Base-by-base conservation (phyloP, 345 rosid genomes). In the Hypericum perforatum region DNA sequence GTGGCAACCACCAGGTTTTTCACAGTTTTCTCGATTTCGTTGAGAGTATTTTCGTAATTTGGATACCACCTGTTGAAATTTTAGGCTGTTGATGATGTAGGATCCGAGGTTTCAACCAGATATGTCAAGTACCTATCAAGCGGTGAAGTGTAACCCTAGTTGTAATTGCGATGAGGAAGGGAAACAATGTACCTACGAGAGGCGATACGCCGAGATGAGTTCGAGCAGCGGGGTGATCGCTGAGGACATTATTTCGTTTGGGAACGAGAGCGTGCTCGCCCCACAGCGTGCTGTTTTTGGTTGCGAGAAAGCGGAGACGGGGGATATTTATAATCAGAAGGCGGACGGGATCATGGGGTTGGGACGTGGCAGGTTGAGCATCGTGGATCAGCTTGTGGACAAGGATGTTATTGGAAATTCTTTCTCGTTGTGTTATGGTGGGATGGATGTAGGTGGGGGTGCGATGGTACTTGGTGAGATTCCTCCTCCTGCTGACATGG, bases 301-400 rank as follows among this genome's bases (percentile, higher is more conserved):
- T 6, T 66, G 70, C 55, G 70, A 60, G 56, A 66, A 32, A 54
- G 46, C 11, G n/a, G 70, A 60, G 43, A 66, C 64, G 38, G 70
- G 70, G 11, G 70, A 66, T 39, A 56, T 66, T 39, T 60, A 43
- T 38, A 60, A 16, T 53, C 70, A 66, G 22, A 59, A 53, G 38
- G 70, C 70, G 43, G 70, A 66, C 55, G 70, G 70, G 4, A 66
- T 66, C 11, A 66, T 66, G 56, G 70, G 70, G 7, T 49, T 66
- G 42, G 70, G 70, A 29, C 61, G 65, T 6, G 70, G 65, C 6
- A 40, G 39, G 43, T 61, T 60, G 7, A 66, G 70, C 55, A 11
- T 66, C 39, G 57, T 66, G 8, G 70, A 66, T 54, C 70, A 66
- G 10, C 65, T 66, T 53, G 63, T 66, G 11, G 49, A 43, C 9